Conservation (phyloP, 805 yeast species). For the Millerago galiae region DNA sequence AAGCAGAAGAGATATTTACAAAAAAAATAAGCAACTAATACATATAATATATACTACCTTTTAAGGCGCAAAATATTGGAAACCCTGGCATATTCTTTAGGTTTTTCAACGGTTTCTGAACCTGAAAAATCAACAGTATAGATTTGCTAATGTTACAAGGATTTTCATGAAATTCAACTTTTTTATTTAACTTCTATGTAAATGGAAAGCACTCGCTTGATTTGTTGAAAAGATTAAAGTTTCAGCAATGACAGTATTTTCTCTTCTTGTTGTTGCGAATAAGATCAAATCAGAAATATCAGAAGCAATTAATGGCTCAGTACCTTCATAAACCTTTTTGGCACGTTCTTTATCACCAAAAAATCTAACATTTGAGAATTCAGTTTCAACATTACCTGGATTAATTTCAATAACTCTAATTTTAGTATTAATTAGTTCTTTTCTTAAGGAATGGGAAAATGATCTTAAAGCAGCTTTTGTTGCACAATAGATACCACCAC, state of each 20-base stretch:
- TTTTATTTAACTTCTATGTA: constrained; percentile 35
- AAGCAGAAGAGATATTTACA: background rate
- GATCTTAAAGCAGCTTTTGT: constrained; percentile 71
- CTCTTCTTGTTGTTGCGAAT: constrained; percentile 47
- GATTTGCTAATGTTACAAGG: too few species aligned
- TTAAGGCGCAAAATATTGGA: too few species aligned
- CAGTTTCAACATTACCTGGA: constrained; percentile 68
- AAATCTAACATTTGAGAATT: constrained; percentile 54
- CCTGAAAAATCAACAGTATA: too few species aligned
- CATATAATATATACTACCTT: too few species aligned
- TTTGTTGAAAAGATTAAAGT: constrained; percentile 75
- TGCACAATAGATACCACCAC: constrained; percentile 75
- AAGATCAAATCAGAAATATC: constrained; percentile 56
- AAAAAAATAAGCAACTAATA: too few species aligned
- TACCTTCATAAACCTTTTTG: constrained; percentile 46
- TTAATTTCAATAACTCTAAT: constrained; percentile 61
- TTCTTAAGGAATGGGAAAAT: constrained; percentile 63
- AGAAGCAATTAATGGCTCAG: constrained; percentile 51
- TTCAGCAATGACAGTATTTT: constrained; percentile 60
- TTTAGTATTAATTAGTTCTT: constrained; percentile 64
- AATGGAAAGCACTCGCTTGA: constrained; percentile 73
- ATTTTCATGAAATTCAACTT: too few species aligned
- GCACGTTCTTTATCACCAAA: constrained; percentile 51
- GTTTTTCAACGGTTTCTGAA: too few species aligned
- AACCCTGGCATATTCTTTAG: too few species aligned